Evolutionary conservation across 2,329 filamentous ascomycete genomes (phyloP).

Genomic region (Colletotrichum theobromicola): DNA sequence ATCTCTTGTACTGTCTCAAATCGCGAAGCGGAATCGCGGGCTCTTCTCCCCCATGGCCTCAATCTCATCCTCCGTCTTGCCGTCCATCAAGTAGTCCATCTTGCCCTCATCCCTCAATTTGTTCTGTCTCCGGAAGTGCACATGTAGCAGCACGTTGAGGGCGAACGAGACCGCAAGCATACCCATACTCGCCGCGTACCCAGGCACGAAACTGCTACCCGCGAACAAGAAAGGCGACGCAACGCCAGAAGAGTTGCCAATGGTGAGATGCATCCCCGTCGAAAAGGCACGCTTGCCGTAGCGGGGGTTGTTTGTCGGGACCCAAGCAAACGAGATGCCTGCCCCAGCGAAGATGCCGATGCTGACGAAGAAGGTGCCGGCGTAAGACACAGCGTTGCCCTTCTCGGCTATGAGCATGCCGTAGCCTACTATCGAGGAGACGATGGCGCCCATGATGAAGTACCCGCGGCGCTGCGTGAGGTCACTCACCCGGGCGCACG

Average conservation of each 20-base stretch:
- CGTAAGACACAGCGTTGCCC: background rate
- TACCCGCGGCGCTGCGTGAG: slow-evolving; percentile 27
- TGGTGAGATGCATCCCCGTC: slow-evolving; percentile 13
- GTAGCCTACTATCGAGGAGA: slow-evolving; percentile 3
- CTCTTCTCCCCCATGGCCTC: slow-evolving; percentile 46
- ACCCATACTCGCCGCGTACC: slow-evolving; percentile 55
- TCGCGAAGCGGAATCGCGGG: slow-evolving; percentile 34
- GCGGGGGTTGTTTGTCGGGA: slow-evolving; percentile 14
- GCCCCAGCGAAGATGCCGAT: slow-evolving; percentile 26
- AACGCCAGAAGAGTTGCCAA: slow-evolving; percentile 54
- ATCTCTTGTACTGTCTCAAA: no score
- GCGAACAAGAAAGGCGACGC: slow-evolving; percentile 65
- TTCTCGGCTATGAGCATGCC: slow-evolving; percentile 3
- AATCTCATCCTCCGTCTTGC: slow-evolving; percentile 45
- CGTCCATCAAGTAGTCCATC: slow-evolving; percentile 45
- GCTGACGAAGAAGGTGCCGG: slow-evolving; percentile 60
- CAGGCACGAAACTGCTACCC: slow-evolving; percentile 46
- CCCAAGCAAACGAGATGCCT: slow-evolving; percentile 19
- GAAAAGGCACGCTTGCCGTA: slow-evolving; percentile 23
- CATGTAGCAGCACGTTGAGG: slow-evolving; percentile 30
- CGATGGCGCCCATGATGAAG: slow-evolving; percentile 1
- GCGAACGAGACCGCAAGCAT: slow-evolving; percentile 43
- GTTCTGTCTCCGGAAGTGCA: slow-evolving; percentile 39
- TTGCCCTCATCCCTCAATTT: slow-evolving; percentile 37
- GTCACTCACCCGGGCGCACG: slow-evolving; percentile 57